A percentile compares a stretch with the other conserved stretches of the same genome.
Evolutionary conservation across 2,329 filamentous ascomycete species (phyloP).

Genomic region (Aspergillus bombycis): DNA sequence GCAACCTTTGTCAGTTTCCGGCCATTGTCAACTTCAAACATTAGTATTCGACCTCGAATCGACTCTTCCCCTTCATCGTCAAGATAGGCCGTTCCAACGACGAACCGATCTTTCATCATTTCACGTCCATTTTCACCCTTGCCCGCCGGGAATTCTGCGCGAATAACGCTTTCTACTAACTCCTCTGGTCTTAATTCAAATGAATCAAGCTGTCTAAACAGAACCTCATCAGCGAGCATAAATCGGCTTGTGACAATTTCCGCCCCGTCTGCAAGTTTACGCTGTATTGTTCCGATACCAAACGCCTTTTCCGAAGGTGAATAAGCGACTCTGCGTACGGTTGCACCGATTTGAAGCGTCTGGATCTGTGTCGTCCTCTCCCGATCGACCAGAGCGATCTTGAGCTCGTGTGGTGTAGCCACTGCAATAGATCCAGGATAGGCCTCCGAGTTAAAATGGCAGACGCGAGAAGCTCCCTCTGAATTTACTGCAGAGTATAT

Average conservation of each 20-base stretch:
- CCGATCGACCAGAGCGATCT: constrained; percentile 78
- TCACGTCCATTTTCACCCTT: constrained; percentile 59
- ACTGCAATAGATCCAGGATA: constrained; percentile 82
- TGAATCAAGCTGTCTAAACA: constrained; percentile 77
- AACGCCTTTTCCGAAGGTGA: constrained; percentile 78
- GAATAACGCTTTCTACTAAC: constrained; percentile 81
- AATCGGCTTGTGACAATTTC: constrained; percentile 82
- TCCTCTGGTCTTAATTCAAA: constrained; percentile 69
- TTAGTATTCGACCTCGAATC: constrained; percentile 75
- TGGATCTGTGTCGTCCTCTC: constrained; percentile 88
- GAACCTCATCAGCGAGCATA: constrained; percentile 85
- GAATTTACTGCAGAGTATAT: constrained; percentile 94
- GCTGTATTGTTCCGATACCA: constrained; percentile 81
- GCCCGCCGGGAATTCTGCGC: constrained; percentile 69
- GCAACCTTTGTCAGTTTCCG: constrained; percentile 73
- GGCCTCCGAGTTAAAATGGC: constrained; percentile 77
- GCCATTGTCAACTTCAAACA: constrained; percentile 75
- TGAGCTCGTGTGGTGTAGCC: constrained; percentile 74
- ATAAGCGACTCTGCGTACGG: constrained; percentile 84
- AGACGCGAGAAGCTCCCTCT: constrained; percentile 79
- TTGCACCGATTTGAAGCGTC: constrained; percentile 75
- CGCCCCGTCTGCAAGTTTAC: constrained; percentile 69
- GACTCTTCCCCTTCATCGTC: constrained; percentile 61
- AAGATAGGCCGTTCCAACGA: constrained; percentile 86
- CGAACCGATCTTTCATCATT: constrained; percentile 68